Conservation (phyloP, 2,329 filamentous ascomycete species). For the Pseudogymnoascus sp. region DNA sequence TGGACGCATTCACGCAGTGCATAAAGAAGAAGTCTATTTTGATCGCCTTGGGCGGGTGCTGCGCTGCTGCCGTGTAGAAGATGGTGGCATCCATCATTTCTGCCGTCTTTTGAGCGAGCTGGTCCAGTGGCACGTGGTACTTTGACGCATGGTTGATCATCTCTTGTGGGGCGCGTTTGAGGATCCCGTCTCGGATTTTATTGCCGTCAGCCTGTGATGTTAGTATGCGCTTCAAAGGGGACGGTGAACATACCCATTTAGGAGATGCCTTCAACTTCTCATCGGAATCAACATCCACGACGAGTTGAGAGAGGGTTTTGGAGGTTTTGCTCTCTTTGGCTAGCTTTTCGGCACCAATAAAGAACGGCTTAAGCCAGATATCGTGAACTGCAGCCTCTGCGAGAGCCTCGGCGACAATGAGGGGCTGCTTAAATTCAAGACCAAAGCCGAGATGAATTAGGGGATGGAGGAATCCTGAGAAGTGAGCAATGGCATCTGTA, state of each 20-base stretch:
- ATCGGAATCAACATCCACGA: slow-evolving; percentile 53
- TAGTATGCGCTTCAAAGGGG: not conserved
- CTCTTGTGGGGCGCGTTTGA: slow-evolving; percentile 56
- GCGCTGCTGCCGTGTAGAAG: slow-evolving; percentile 46
- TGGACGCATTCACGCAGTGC: slow-evolving; percentile 65
- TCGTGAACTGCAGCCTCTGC: slow-evolving; percentile 70
- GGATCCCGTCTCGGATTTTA: slow-evolving; percentile 63
- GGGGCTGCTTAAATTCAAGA: slow-evolving; percentile 74
- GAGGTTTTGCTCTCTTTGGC: slow-evolving; percentile 34
- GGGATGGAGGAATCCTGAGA: slow-evolving; percentile 64
- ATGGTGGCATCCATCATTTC: slow-evolving; percentile 65
- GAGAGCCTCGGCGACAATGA: slow-evolving; percentile 72
- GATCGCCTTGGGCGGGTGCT: slow-evolving; percentile 55
- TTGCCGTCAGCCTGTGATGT: slow-evolving; percentile 42
- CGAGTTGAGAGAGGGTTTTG: slow-evolving; percentile 50
- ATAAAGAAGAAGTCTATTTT: slow-evolving; percentile 83
- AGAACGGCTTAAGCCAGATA: slow-evolving; percentile 47
- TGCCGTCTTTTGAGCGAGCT: slow-evolving; percentile 43
- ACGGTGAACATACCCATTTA: slow-evolving; percentile 33
- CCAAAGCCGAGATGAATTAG: slow-evolving; percentile 82
- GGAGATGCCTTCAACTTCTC: slow-evolving; percentile 50
- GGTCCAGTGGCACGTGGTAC: slow-evolving; percentile 50
- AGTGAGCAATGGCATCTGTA: not conserved
- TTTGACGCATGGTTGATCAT: slow-evolving; percentile 56
- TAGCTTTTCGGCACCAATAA: slow-evolving; percentile 47